phyloP scores from a whole-genome alignment of 2,329 filamentous ascomycete species.

The Aureobasidium sp. region DNA sequence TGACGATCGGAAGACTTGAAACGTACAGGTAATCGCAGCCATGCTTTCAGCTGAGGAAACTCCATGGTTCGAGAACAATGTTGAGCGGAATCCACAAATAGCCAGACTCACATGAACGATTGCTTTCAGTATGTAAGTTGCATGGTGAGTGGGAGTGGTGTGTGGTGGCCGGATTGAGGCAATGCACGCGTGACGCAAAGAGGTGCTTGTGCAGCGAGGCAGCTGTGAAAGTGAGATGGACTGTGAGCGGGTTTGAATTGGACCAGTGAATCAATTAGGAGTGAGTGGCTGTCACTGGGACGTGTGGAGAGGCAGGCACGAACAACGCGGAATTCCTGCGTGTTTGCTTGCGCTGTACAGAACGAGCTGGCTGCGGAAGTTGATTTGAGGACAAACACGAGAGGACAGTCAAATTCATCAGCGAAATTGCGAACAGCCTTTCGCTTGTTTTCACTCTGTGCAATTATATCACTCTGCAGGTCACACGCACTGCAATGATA shows the following conservation, averaged over 20 bases:
- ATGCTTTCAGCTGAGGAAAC: constrained; percentile 1
- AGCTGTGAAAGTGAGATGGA: neutral
- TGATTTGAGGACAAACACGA: neutral
- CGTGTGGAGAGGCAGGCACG: neutral
- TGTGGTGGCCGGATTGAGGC: neutral
- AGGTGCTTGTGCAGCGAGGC: neutral
- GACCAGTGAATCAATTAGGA: neutral
- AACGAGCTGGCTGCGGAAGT: neutral
- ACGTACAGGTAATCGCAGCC: neutral
- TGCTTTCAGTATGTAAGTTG: neutral
- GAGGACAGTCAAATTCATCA: neutral
- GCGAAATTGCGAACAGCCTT: neutral
- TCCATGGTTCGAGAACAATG: neutral
- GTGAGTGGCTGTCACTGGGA: neutral
- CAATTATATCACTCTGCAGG: neutral
- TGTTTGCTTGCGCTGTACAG: neutral
- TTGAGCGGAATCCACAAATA: neutral
- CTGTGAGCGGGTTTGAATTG: neutral
- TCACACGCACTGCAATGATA: neutral
- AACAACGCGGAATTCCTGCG: neutral
- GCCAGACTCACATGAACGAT: neutral
- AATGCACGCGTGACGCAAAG: constrained; percentile 2
- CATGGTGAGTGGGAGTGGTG: neutral
- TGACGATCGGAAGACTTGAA: neutral
- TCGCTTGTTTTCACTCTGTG: neutral